Evolutionary conservation across 1,284 basidiomycete genomes (phyloP), one percentile per base, ranked within the genome.

Genomic region (Tylopilus sp.): DNA sequence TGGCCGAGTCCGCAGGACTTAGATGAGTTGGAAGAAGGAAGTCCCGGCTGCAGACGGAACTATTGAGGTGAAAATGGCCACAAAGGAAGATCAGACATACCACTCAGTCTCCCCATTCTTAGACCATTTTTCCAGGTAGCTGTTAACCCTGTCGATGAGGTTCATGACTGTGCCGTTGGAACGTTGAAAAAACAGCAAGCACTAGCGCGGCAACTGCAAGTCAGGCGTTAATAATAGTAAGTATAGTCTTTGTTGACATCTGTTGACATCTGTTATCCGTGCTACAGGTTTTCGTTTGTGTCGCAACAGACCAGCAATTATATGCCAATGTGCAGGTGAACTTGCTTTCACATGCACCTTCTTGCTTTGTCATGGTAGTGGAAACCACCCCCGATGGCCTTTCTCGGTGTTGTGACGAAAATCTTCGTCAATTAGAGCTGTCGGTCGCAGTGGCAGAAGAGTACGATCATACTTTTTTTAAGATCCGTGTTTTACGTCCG

Each of bases 81-180:
- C 35, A 37, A 46, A 43, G 51, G 44, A 50, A 46, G 18, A 45
- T 21, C 12, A 35, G 51, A 66, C 72, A 58, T 53, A 84, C 84
- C 83, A 86, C 72, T 83, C 76, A 3, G 68, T 66, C 54, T 81
- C 77, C 30, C 84, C 84, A 44, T 76, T 77, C 52, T 67, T 76
- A 26, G 67, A 65, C 84, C 84, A 87, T 17, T 57, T 72, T 50
- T 68, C 66, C 29, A 83, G 50, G 62, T 67, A 78, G n/a, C 60
- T 63, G 48, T 71, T 71, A 37, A 81, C 72, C 50, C 56, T 74
- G 45, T 69, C 67, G 29, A 82, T 70, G 52, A 80, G 72, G 57
- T 83, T 74, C 82, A 83, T 83, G 56, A 36, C 59, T 57, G 34
- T 21, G 37, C 56, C 44, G 46, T 55, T 42, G 29, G 11, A 52